Conservation (phyloP, 352 stramenopile species). For the Phytophthora quininea region DNA sequence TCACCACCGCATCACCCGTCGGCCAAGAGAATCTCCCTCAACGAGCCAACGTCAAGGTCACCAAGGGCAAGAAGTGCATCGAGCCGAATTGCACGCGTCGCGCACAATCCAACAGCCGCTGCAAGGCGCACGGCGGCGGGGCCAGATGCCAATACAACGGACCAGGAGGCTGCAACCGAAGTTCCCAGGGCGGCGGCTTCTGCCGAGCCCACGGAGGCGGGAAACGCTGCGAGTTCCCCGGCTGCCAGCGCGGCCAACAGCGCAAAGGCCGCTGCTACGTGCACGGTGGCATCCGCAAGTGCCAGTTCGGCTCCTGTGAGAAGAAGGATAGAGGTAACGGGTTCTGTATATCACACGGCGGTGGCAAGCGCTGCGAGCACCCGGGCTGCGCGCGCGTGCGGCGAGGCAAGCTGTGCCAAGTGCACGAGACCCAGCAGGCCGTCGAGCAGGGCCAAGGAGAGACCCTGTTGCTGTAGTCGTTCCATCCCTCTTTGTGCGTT, state of each 20-base stretch:
- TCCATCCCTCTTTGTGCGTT: too few relatives aligned
- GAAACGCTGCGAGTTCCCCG: constrained; percentile 80
- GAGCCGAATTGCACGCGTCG: constrained; percentile 62
- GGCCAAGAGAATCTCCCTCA: constrained; percentile 22
- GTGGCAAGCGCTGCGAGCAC: constrained; percentile 58
- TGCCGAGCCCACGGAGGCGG: constrained; percentile 81
- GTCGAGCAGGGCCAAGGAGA: constrained; percentile 12
- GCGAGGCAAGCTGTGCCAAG: constrained; percentile 61
- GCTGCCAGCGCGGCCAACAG: constrained; percentile 75
- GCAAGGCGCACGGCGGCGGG: constrained; percentile 81
- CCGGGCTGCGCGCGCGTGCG: constrained; percentile 56
- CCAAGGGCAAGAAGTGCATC: constrained; percentile 83
- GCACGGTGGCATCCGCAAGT: constrained; percentile 85
- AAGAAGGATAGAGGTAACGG: constrained; percentile 89
- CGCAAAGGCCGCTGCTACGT: constrained; percentile 87
- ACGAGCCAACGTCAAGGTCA: constrained; percentile 27
- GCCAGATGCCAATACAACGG: constrained; percentile 72
- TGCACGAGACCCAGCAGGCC: constrained; percentile 45
- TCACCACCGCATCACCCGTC: constrained; percentile 15
- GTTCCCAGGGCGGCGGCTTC: constrained; percentile 80
- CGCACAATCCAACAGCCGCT: constrained; percentile 84
- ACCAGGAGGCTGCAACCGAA: constrained; percentile 65
- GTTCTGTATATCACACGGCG: constrained; percentile 73
- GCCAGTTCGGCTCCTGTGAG: constrained; percentile 71
- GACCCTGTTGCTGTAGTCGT: constrained; percentile 23